Percentiles rank a stretch among this genome's conserved stretches.
Evolutionary conservation across 2,329 filamentous ascomycete genomes (phyloP).

Genomic region (Aspergillus amoenus): DNA sequence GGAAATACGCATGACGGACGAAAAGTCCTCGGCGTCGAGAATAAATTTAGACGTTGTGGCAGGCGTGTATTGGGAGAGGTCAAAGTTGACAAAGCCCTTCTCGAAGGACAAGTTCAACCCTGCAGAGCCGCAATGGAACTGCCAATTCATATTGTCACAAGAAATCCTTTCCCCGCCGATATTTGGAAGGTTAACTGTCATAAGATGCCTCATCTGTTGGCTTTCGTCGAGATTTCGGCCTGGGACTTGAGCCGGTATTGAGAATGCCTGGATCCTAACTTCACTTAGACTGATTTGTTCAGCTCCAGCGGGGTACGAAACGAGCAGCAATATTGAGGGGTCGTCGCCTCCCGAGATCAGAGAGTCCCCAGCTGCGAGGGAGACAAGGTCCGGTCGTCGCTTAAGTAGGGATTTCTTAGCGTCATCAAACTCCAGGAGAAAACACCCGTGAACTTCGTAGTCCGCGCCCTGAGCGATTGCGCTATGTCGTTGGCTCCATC

Average conservation of each 20-base stretch:
- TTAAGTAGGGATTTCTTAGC: slow-evolving; percentile 41
- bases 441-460: slow-evolving; percentile 35
- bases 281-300: slow-evolving; percentile 32
- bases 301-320: slow-evolving; percentile 37
- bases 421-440: slow-evolving; percentile 42
- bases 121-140: slow-evolving; percentile 40
- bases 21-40: slow-evolving; percentile 36
- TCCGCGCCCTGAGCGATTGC: slow-evolving; percentile 30
- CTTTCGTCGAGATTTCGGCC: slow-evolving; percentile 27
- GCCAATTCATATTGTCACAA: slow-evolving; percentile 33
- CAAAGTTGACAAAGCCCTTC: slow-evolving; percentile 41
- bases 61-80: slow-evolving; percentile 45
- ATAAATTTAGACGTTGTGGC: slow-evolving; percentile 39
- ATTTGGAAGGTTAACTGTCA: slow-evolving; percentile 36
- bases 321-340: slow-evolving; percentile 39
- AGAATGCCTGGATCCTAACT: slow-evolving; percentile 41
- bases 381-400: slow-evolving; percentile 40
- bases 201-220: slow-evolving; percentile 37
- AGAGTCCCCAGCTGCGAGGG: slow-evolving; percentile 36
- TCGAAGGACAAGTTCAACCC: slow-evolving; percentile 41
- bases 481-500: slow-evolving; percentile 39
- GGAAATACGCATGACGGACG: slow-evolving; percentile 45
- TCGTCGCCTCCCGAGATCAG: slow-evolving; percentile 26
- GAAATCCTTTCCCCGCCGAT: slow-evolving; percentile 28
- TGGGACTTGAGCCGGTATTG: slow-evolving; percentile 30